Conservation (phyloP, 108 stramenopile genomes). For the Nitzschia sp. region DNA sequence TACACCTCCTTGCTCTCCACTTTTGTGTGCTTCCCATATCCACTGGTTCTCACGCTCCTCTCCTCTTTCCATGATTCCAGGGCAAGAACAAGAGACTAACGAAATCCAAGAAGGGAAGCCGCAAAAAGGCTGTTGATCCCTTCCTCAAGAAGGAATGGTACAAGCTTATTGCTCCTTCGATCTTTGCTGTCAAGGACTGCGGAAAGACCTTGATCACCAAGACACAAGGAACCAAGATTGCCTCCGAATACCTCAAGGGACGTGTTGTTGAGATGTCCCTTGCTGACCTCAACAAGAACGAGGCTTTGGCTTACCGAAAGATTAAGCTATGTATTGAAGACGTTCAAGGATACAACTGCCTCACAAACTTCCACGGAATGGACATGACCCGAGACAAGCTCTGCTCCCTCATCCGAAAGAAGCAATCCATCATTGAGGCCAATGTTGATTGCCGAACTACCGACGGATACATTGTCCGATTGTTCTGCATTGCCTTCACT, state of each 20-base stretch:
- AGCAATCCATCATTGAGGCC: constrained; percentile 98
- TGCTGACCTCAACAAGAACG: constrained; percentile 96
- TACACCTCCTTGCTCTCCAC: not conserved
- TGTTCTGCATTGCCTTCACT: constrained; percentile 99
- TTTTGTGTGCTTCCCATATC: too few relatives aligned
- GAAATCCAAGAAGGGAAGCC: constrained; percentile 91
- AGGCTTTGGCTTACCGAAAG: constrained; percentile 94
- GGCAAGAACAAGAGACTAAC: constrained; percentile 98
- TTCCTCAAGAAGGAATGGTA: constrained; percentile 99
- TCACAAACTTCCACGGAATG: constrained; percentile 99
- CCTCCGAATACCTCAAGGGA: constrained; percentile 97
- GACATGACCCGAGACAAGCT: constrained; percentile 99
- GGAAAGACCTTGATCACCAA: constrained; percentile 99
- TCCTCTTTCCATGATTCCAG: constrained; percentile 41
- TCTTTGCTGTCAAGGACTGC: constrained; percentile 91
- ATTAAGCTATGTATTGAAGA: constrained; percentile 98
- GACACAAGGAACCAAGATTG: constrained; percentile 97
- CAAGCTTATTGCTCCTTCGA: constrained; percentile 96
- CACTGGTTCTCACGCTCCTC: not conserved
- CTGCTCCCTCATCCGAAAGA: constrained; percentile 98
- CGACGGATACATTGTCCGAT: constrained; percentile 96
- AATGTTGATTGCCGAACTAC: constrained; percentile 98
- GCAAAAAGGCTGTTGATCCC: constrained; percentile 95
- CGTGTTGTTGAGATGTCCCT: constrained; percentile 97
- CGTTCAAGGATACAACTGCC: constrained; percentile 98